Conservation (phyloP, 129 eudicot species). For the carrot (Daucus carota) region DH1_v3.0 NC_030381.2:2365501-2366000, state of each 20-base stretch:
- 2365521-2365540: no score
- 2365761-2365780: not conserved
- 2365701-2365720: not conserved
- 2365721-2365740: not conserved
- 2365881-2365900: not conserved
- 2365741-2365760: not conserved
- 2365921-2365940: not conserved
- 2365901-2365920: not conserved
- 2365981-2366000: not conserved
- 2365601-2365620: no score
- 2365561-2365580: no score
- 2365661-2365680: not conserved
- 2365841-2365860: not conserved
- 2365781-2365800: not conserved
- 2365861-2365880: not conserved
- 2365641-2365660: not conserved
- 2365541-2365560: no score
- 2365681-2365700: not conserved
- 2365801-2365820: not conserved
- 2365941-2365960: not conserved
- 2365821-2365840: not conserved
- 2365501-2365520: no score
- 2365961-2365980: not conserved
- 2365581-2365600: no score
- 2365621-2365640: no score